phyloP scores from a whole-genome alignment of 164 flowering plant genomes.

The Houttuynia cordata region DNA sequence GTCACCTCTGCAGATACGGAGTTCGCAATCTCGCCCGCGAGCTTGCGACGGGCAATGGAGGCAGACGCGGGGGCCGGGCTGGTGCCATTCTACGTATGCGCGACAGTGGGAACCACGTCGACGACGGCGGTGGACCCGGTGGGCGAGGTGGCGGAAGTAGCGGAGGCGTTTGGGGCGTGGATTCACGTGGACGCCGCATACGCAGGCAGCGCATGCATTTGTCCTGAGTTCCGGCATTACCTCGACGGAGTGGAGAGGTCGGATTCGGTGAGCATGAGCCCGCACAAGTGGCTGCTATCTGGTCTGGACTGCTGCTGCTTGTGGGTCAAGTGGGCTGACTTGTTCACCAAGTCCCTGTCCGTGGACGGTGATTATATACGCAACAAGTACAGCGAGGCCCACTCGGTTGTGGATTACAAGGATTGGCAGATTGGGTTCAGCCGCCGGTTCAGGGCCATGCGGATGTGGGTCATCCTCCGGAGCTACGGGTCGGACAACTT shows the following conservation, averaged over 20 bases:
- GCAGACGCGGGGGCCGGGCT: constrained; percentile 36
- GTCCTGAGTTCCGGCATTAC: constrained; percentile 49
- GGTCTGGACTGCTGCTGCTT: constrained; percentile 48
- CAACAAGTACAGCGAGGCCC: constrained; percentile 29
- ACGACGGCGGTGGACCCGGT: constrained; percentile 53
- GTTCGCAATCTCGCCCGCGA: constrained; percentile 17
- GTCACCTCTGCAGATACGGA: constrained; percentile 13
- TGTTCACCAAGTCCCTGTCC: constrained; percentile 28
- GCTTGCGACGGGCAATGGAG: constrained; percentile 11
- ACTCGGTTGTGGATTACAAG: constrained; percentile 32
- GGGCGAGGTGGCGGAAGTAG: constrained; percentile 28
- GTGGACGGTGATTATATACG: constrained; percentile 38
- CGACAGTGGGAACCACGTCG: constrained; percentile 48
- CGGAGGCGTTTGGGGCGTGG: constrained; percentile 30
- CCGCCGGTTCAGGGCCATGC: no score
- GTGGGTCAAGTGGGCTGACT: constrained; percentile 34
- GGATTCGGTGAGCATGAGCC: constrained; percentile 43
- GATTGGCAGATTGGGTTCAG: constrained; percentile 75
- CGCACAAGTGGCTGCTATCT: constrained; percentile 53
- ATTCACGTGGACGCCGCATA: constrained; percentile 61
- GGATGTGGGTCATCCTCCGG: no score
- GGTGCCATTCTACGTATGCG: constrained; percentile 41
- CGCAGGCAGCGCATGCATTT: constrained; percentile 50
- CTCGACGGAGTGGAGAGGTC: constrained; percentile 36
- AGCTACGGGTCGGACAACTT: no score